Base-by-base conservation (phyloP, 768 basidiomycete genomes). In the Tubosaeta sp. region DNA sequence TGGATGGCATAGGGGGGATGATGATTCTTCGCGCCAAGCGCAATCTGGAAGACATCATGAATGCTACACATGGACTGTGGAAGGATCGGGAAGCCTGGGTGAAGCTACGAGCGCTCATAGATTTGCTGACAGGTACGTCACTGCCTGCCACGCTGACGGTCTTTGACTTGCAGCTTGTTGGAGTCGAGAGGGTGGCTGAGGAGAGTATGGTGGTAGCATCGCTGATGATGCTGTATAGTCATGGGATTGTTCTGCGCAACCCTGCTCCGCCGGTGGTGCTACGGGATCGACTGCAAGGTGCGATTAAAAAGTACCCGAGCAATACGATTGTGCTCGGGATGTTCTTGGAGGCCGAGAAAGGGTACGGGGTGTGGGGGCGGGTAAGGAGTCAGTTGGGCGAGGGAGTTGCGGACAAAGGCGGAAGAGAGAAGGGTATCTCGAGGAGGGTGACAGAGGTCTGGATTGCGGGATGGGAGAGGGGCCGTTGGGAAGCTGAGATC, bases 391-490 rank as follows among this genome's bases (percentile, higher is more conserved):
- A 81, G 47, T 59, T 87, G 32, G 81, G 84, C 1, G 81, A 81
- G 48, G 62, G 52, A 6, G 51, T 54, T n/a, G 56, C 43, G 7
- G 59, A 65, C 17, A 74, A 70, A 27, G 70, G 67, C 10, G 68
- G 62, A 9, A 70, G 66, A 49, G 72, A 76, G 51, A 89, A 86
- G 65, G 76, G 75, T 50, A 71, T 91, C 13, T 67, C 75, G 37
- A 72, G 86, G 62, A 72, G 85, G 50, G 69, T 80, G 4, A 75
- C 80, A 55, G 88, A 92, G 59, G 80, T 89, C 1, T 92, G 90
- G 89, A 72, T 88, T 2, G 81, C 83, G 10, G 78, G 84, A n/a
- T 90, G 88, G 88, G 85, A 88, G 66, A 78, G 72, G 61, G 82
- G 84, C 2, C 74, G 82, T 34, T 91, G 89, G 88, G 71, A 75